Conservation (phyloP, 163 green algal species). For the Smithsoniella earleae region DNA sequence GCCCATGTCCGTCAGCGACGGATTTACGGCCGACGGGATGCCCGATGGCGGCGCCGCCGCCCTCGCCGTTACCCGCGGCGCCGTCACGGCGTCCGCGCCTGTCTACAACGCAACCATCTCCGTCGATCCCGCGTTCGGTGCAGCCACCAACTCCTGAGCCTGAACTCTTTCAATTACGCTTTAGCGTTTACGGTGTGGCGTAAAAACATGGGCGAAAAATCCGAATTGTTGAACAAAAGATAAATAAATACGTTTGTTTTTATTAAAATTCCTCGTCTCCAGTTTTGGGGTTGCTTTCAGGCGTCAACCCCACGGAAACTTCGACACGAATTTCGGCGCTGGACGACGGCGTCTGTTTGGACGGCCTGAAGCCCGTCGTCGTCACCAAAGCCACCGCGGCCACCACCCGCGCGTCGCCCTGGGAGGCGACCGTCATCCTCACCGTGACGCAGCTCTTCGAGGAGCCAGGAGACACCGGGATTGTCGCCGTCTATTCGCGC, state of each 20-base stretch:
- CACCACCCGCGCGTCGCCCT: background rate
- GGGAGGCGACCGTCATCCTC: background rate
- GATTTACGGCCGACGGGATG: too few relatives aligned
- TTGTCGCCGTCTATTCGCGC: background rate
- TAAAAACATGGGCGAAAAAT: too few relatives aligned
- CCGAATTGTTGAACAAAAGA: too few relatives aligned
- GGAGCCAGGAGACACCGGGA: background rate
- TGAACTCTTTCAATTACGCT: too few relatives aligned
- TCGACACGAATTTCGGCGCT: background rate
- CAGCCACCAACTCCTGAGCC: too few relatives aligned
- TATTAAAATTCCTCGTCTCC: too few relatives aligned
- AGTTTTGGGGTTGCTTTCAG: too few relatives aligned
- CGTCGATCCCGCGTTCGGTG: background rate
- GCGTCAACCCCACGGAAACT: background rate
- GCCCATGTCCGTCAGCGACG: background rate
- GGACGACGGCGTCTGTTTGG: background rate
- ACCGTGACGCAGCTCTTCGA: conserved; percentile 1
- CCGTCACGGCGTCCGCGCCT: background rate
- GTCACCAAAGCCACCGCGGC: background rate
- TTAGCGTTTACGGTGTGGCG: too few relatives aligned
- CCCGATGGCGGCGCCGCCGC: too few relatives aligned
- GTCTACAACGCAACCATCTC: background rate
- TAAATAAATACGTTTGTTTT: too few relatives aligned
- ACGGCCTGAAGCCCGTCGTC: background rate
- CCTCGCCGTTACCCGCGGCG: background rate